Evolutionary conservation across 1,284 basidiomycete genomes (phyloP).

Genomic region (Irpex sp.): DNA sequence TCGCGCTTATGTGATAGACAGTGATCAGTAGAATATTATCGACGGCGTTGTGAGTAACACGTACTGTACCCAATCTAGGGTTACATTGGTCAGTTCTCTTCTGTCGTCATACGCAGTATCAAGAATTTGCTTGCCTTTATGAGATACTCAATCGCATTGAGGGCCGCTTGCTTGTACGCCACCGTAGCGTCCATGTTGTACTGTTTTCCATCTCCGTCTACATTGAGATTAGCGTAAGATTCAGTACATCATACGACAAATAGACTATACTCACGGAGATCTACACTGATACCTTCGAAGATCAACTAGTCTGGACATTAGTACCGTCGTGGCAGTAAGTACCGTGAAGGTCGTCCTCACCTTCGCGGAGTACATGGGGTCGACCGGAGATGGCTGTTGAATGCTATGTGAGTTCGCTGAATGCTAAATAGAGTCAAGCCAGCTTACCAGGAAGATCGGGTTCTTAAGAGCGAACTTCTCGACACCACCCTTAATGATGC

Average conservation of each 20-base stretch:
- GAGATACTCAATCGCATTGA: conserved; percentile 82
- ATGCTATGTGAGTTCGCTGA: neutral
- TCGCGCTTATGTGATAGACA: conserved; percentile 51
- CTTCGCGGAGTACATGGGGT: conserved; percentile 79
- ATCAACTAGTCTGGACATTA: conserved; percentile 50
- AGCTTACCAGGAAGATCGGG: conserved; percentile 75
- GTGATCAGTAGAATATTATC: neutral
- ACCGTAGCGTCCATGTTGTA: conserved; percentile 85
- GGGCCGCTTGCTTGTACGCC: conserved; percentile 83
- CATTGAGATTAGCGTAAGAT: neutral
- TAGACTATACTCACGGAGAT: conserved; percentile 59
- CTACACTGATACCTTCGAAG: conserved; percentile 82
- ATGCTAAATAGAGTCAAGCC: neutral
- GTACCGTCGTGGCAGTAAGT: neutral
- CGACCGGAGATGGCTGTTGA: conserved; percentile 75
- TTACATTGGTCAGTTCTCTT: no score
- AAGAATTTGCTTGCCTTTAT: conserved; percentile 58
- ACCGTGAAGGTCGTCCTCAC: conserved; percentile 23
- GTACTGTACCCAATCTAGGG: conserved; percentile 71
- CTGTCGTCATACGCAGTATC: no score
- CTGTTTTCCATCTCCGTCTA: conserved; percentile 80
- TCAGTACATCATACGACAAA: neutral
- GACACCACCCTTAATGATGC: conserved; percentile 81
- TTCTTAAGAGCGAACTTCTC: conserved; percentile 81
- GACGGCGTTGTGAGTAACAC: conserved; percentile 28